phyloP scores from a whole-genome alignment of 2,329 filamentous ascomycete genomes.

The Pseudogymnoascus sp. region DNA sequence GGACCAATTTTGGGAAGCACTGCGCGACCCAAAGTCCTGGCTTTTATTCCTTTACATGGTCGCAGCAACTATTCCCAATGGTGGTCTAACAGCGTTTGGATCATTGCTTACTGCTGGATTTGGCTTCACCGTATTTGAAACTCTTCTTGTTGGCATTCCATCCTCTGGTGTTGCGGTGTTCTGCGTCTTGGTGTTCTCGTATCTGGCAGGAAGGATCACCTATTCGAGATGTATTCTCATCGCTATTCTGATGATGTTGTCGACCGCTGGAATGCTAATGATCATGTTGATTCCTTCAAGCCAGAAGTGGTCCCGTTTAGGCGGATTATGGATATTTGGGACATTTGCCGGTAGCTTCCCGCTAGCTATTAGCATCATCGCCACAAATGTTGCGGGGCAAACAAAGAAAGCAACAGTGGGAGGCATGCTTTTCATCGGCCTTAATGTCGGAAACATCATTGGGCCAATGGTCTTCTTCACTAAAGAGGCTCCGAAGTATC shows the following conservation, averaged over 20 bases:
- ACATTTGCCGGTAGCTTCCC: slow-evolving; percentile 27
- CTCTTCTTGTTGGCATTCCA: neutral
- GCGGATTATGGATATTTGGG: slow-evolving; percentile 28
- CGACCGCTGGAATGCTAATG: slow-evolving; percentile 8
- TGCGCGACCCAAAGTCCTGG: slow-evolving; percentile 33
- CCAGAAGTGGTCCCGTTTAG: slow-evolving; percentile 11
- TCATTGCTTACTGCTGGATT: too few relatives aligned
- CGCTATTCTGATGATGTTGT: neutral
- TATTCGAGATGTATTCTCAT: too few relatives aligned
- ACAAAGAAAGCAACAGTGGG: slow-evolving; percentile 40
- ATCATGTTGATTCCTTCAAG: slow-evolving; percentile 2
- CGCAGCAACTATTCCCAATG: too few relatives aligned
- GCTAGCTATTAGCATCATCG: slow-evolving; percentile 24
- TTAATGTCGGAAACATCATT: slow-evolving; percentile 37
- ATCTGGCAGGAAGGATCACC: neutral
- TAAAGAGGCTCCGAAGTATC: too few relatives aligned
- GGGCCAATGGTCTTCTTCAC: slow-evolving; percentile 31
- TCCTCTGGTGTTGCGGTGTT: too few relatives aligned
- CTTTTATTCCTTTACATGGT: slow-evolving; percentile 9
- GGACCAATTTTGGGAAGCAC: slow-evolving; percentile 41
- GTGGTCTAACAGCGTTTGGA: too few relatives aligned
- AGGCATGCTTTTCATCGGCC: slow-evolving; percentile 35
- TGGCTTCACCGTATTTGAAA: too few relatives aligned
- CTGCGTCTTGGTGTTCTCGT: neutral
- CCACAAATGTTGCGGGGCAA: slow-evolving; percentile 37